Evolutionary conservation across 73 alveolate species (phyloP), one percentile per base, ranked within the genome.

Genomic region (Diophrys appendiculata): DNA sequence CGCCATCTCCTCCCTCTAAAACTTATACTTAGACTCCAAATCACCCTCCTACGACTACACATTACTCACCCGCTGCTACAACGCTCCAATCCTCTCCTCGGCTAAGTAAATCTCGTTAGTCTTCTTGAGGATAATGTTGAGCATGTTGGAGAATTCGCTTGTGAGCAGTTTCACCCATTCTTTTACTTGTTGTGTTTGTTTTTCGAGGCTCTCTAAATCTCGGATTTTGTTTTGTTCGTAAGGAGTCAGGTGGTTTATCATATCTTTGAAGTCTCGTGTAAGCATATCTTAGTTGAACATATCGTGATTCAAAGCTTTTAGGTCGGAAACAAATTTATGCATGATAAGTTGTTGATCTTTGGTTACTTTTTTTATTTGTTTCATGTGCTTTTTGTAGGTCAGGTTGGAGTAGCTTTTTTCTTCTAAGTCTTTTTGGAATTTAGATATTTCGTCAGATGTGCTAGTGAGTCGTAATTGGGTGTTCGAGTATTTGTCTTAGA

Each of bases 11-110:
- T 70, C 33, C 30, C 8, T 1, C 73, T 71, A 52, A 13, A 29
- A 26, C 43, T 69, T 72, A 14, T 71, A 28, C 33, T 52, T 72
- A 27, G 64, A 79, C n/a, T 75, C 55, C 3, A 30, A 23, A 18
- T 54, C 76, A 2, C 28, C 30, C 24, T 73, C 90, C 2, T 73
- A 23, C 31, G 75, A 26, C 23, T 25, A 23, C 22, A 67, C 24
- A 25, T 67, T 18, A 3, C 54, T 31, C 3, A 67, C 5, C 75
- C 24, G 23, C 2, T 25, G 3, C 53, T 67, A 26, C 5, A 67
- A 54, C 54, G 25, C 24, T 18, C 29, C 1, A 28, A 26, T 67
- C 53, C 54, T 67, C 5, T 67, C 75, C 11, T 67, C 71, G 25
- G 71, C 71, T 60, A 23, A 2, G 11, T 23, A 60, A 23, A 60